A percentile compares a stretch with the other conserved stretches of the same genome.
These are phyloP conservation scores for Colletotrichum orchidophilum DNA, from an alignment of 2,329 filamentous ascomycete genomes.

Conservation along the genomic window DNA sequence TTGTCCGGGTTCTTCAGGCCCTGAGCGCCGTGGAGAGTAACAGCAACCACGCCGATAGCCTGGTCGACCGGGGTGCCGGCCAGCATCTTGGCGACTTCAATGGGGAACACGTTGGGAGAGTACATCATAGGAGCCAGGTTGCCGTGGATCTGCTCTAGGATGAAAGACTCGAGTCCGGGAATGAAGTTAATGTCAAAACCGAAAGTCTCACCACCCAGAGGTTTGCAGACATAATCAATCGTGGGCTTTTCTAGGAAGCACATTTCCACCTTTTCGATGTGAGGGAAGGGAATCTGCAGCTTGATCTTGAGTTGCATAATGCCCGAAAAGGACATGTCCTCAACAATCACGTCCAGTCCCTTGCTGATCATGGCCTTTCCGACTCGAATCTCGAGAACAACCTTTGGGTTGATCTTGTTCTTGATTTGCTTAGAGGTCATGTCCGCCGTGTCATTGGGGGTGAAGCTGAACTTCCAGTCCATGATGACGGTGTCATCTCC, in stretches of 20 bases:
- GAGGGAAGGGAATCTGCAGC: slow-evolving; percentile 93
- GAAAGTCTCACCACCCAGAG: slow-evolving; percentile 91
- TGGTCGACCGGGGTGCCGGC: slow-evolving; percentile 94
- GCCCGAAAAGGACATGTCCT: slow-evolving; percentile 96
- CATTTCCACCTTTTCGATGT: slow-evolving; percentile 93
- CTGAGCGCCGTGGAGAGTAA: slow-evolving; percentile 90
- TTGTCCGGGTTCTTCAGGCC: slow-evolving; percentile 96
- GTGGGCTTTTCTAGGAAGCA: slow-evolving; percentile 89
- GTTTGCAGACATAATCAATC: slow-evolving; percentile 98
- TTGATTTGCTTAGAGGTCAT: slow-evolving; percentile 90
- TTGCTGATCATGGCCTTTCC: slow-evolving; percentile 98
- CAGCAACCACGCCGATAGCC: slow-evolving; percentile 90
- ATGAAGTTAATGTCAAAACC: slow-evolving; percentile 99
- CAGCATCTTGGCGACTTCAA: slow-evolving; percentile 98
- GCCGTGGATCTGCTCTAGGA: slow-evolving; percentile 94
- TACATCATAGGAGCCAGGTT: slow-evolving; percentile 99
- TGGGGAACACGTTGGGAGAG: slow-evolving; percentile 94
- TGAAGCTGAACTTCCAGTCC: slow-evolving; percentile 99
- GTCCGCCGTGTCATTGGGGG: slow-evolving; percentile 91
- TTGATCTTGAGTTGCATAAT: slow-evolving; percentile 98
- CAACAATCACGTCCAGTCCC: slow-evolving; percentile 95
- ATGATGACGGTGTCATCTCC: slow-evolving; percentile 96
- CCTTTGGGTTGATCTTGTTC: slow-evolving; percentile 96
- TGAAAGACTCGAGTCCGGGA: slow-evolving; percentile 91
- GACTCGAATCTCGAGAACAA: slow-evolving; percentile 92